These are phyloP conservation scores for Yamadazyma scolyti DNA, from an alignment of 805 yeast genomes.

Conservation along the genomic window DNA sequence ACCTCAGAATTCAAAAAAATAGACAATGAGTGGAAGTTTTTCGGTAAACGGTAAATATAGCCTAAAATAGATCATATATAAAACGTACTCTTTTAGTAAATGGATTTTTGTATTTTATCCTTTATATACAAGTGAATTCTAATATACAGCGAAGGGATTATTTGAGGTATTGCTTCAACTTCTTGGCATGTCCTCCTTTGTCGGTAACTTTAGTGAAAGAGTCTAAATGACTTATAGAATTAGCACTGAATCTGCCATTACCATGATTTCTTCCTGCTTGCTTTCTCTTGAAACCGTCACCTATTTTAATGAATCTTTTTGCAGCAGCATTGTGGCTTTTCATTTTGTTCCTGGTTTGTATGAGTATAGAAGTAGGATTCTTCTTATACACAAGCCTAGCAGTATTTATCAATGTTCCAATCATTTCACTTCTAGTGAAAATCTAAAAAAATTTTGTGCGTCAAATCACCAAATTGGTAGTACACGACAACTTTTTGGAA, in stretches of 20 bases:
- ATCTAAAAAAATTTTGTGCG: slow-evolving; percentile 1
- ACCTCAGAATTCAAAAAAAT: slow-evolving; percentile 59
- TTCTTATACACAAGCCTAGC: slow-evolving; percentile 6
- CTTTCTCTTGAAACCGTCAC: slow-evolving; percentile 51
- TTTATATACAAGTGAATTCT: slow-evolving; percentile 3
- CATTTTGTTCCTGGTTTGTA: slow-evolving; percentile 46
- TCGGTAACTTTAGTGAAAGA: slow-evolving; percentile 53
- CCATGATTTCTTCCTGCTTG: slow-evolving; percentile 90
- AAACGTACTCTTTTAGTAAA: neutral
- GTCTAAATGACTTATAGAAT: slow-evolving; percentile 55
- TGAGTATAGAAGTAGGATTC: slow-evolving; percentile 13
- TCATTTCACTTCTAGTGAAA: slow-evolving; percentile 1
- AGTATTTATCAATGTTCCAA: slow-evolving; percentile 5
- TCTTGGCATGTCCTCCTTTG: slow-evolving; percentile 55
- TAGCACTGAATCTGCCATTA: slow-evolving; percentile 79
- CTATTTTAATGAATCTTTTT: slow-evolving; percentile 79
- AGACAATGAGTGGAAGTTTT: slow-evolving; percentile 42
- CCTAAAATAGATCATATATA: neutral
- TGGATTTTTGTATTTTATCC: neutral
- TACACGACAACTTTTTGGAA: slow-evolving; percentile 3
- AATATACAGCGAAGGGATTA: slow-evolving; percentile 1
- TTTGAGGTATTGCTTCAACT: slow-evolving; percentile 38
- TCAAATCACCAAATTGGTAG: neutral
- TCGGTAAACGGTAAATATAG: neutral
- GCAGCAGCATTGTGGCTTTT: slow-evolving; percentile 87